Conservation (phyloP, 257 asterid genomes). For the Asclepias syriaca region DNA sequence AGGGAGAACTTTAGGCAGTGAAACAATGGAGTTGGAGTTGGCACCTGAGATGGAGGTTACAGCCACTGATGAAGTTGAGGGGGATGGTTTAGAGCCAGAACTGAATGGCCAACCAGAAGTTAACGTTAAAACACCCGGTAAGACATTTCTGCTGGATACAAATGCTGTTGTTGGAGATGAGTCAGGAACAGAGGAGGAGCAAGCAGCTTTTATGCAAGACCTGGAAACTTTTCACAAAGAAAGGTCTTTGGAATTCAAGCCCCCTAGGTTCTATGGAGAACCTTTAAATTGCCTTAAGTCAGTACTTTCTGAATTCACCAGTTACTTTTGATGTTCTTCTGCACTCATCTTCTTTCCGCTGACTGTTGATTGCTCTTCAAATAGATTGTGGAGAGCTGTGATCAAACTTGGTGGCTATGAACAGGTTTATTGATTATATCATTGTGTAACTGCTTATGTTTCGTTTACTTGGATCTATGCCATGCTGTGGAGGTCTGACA, state of each 20-base stretch:
- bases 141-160: slow-evolving; percentile 48
- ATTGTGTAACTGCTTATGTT: slow-evolving; percentile 11
- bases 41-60: slow-evolving; percentile 26
- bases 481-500: neutral
- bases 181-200: slow-evolving; percentile 74
- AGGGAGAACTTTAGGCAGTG: slow-evolving; percentile 14
- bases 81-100: slow-evolving; percentile 27
- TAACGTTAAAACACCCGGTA: slow-evolving; percentile 34
- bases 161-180: slow-evolving; percentile 52
- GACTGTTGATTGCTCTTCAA: slow-evolving; percentile 12
- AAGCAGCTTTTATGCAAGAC: slow-evolving; percentile 70
- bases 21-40: slow-evolving; percentile 18
- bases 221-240: slow-evolving; percentile 65
- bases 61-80: slow-evolving; percentile 22
- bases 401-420: slow-evolving; percentile 92
- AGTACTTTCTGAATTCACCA: slow-evolving; percentile 17
- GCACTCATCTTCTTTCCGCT: neutral
- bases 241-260: slow-evolving; percentile 72
- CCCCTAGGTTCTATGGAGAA: slow-evolving; percentile 78
- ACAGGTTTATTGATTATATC: slow-evolving; percentile 43
- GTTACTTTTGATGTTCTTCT: slow-evolving; percentile 1
- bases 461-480: slow-evolving; percentile 8
- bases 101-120: slow-evolving; percentile 18
- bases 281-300: slow-evolving; percentile 88
- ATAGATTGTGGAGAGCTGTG: slow-evolving; percentile 88